A percentile compares a stretch with the other conserved stretches of the same genome.
Conservation (phyloP, 306 rosid species). For the Corylus avellana region DNA sequence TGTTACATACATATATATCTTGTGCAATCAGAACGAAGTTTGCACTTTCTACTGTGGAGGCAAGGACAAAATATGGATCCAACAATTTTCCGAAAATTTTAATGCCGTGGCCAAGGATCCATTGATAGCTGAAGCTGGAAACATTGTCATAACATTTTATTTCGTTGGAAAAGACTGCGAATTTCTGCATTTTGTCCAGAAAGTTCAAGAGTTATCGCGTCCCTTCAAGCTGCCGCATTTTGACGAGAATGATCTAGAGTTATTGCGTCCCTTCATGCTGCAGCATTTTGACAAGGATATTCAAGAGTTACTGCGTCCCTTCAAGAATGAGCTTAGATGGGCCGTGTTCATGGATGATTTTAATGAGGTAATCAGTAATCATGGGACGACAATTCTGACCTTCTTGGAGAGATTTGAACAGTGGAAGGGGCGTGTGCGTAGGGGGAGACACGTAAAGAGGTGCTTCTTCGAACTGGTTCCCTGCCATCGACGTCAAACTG, state of each 20-base stretch:
- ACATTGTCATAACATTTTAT: conserved; percentile 30
- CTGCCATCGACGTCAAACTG: no score
- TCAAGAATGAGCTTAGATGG: no score
- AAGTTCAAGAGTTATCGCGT: conserved; percentile 28
- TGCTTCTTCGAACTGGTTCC: no score
- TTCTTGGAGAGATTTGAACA: no score
- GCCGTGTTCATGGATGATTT: no score
- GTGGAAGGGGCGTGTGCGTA: no score
- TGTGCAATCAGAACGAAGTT: conserved; percentile 28
- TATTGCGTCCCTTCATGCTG: no score
- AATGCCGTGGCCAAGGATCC: conserved; percentile 29
- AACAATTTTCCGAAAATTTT: conserved; percentile 34
- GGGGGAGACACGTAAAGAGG: no score
- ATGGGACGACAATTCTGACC: conserved; percentile 19
- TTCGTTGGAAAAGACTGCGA: conserved; percentile 32
- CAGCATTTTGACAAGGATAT: conserved; percentile 27
- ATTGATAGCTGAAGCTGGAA: conserved; percentile 26
- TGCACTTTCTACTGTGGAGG: conserved; percentile 51
- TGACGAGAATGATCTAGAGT: background rate
- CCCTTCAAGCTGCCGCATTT: no score
- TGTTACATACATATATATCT: background rate
- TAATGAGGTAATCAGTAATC: no score
- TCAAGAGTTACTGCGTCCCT: conserved; percentile 9
- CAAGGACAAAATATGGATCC: conserved; percentile 40
- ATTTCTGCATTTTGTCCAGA: background rate